Percentiles rank a stretch among this genome's conserved stretches.
Conservation (phyloP, 768 basidiomycete genomes). For the Lactifluus subvellereus region DNA sequence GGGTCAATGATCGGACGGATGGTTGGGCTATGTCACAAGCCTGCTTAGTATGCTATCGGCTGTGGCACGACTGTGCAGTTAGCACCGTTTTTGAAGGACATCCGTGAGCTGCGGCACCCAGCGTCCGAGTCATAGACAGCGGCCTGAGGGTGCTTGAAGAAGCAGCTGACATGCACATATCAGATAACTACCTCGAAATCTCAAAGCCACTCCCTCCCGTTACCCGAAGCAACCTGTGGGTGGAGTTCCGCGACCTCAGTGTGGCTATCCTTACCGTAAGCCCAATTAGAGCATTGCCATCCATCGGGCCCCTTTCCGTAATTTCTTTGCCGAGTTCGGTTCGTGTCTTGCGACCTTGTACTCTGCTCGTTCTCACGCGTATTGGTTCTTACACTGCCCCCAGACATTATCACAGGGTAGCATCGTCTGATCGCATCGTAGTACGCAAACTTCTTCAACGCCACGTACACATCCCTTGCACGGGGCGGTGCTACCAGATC, state of each 20-base stretch:
- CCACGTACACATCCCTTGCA: slow-evolving; percentile 82
- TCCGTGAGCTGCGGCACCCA: slow-evolving; percentile 28
- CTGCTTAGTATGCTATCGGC: no score
- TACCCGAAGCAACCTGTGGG: slow-evolving; percentile 38
- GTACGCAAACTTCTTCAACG: slow-evolving; percentile 77
- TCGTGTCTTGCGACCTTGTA: slow-evolving; percentile 33
- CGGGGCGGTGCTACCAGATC: slow-evolving; percentile 87
- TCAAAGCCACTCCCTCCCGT: slow-evolving; percentile 45
- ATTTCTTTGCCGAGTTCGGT: slow-evolving; percentile 79
- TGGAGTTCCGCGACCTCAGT: slow-evolving; percentile 49
- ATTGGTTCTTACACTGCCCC: neutral
- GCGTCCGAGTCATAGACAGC: no score
- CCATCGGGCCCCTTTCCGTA: slow-evolving; percentile 39
- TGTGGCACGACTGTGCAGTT: neutral
- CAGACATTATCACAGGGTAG: slow-evolving; percentile 86
- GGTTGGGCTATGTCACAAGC: neutral
- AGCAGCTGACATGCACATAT: slow-evolving; percentile 12
- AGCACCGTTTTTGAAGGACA: neutral
- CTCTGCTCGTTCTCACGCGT: neutral
- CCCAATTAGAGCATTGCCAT: no score
- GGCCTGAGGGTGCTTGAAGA: no score
- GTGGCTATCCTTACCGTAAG: no score
- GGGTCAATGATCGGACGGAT: neutral
- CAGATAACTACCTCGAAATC: slow-evolving; percentile 51
- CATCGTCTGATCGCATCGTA: slow-evolving; percentile 96